Conservation (phyloP, 805 yeast species). For the Saccharomycopsis babjevae region DNA sequence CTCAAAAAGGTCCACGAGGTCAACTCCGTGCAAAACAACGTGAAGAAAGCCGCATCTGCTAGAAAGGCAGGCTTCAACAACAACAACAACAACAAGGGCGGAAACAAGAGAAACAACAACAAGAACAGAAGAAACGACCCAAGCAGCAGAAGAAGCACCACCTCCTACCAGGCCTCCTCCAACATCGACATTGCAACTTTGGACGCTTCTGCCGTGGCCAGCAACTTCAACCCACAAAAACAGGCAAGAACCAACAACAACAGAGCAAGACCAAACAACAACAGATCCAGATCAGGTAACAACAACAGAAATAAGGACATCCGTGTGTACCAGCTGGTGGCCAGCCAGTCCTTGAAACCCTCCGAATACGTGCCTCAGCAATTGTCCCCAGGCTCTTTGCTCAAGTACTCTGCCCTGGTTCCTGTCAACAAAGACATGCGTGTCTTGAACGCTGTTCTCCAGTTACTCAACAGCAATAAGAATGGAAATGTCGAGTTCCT, state of each 20-base stretch:
- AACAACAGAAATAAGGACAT: neutral
- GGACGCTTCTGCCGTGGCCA: neutral
- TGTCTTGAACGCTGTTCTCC: conserved; percentile 8
- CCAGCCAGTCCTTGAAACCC: neutral
- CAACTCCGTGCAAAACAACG: neutral
- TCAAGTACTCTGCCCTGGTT: conserved; percentile 8
- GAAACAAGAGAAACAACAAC: conserved; percentile 4
- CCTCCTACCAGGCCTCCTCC: neutral
- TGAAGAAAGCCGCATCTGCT: neutral
- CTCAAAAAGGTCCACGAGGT: neutral
- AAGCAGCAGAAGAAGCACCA: neutral
- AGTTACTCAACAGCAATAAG: conserved; percentile 1
- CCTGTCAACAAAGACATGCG: conserved; percentile 13
- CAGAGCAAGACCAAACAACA: neutral
- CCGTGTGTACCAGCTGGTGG: neutral
- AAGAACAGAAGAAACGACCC: neutral
- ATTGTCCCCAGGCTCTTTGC: conserved; percentile 2
- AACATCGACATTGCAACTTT: neutral
- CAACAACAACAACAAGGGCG: neutral
- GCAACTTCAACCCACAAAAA: neutral
- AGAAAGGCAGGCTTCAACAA: neutral
- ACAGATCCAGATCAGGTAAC: neutral
- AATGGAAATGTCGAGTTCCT: conserved; percentile 2
- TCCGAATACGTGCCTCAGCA: conserved; percentile 7
- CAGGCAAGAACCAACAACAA: neutral